These are phyloP conservation scores for Cenococcum geophilum DNA, from an alignment of 495 filamentous ascomycete species.

Conservation along the genomic window DNA sequence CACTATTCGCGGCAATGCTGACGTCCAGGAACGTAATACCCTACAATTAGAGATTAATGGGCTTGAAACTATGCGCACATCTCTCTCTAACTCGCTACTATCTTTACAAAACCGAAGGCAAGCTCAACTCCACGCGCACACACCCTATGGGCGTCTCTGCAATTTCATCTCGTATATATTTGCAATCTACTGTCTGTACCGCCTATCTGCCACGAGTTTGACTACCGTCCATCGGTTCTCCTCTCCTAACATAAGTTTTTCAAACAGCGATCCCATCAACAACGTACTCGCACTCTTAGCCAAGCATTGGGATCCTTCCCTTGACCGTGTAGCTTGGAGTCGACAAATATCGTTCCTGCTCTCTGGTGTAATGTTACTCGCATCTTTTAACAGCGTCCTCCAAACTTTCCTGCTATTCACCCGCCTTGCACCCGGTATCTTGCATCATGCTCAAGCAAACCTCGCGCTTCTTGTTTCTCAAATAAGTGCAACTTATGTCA, in stretches of 20 bases:
- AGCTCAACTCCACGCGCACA: slow-evolving; percentile 57
- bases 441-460: slow-evolving; percentile 57
- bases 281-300: slow-evolving; percentile 67
- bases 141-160: slow-evolving; percentile 54
- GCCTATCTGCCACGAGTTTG: slow-evolving; percentile 60
- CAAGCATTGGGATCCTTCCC: slow-evolving; percentile 62
- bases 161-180: slow-evolving; percentile 55
- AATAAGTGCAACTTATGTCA: slow-evolving; percentile 72
- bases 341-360: slow-evolving; percentile 72
- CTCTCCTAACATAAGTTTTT: slow-evolving; percentile 49
- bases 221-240: slow-evolving; percentile 54
- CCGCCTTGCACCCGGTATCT: slow-evolving; percentile 59
- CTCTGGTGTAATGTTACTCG: slow-evolving; percentile 68
- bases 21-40: slow-evolving; percentile 57
- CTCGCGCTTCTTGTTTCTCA: slow-evolving; percentile 67
- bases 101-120: slow-evolving; percentile 52
- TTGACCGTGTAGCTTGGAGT: slow-evolving; percentile 67
- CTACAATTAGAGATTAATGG: slow-evolving; percentile 72
- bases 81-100: slow-evolving; percentile 55
- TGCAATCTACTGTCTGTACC: slow-evolving; percentile 69
- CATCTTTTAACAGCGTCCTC: slow-evolving; percentile 66
- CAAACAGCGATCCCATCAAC: slow-evolving; percentile 69
- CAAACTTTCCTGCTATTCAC: slow-evolving; percentile 71
- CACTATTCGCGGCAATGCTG: slow-evolving; percentile 54
- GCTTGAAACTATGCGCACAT: slow-evolving; percentile 65